Evolutionary conservation across 164 flowering plant genomes (phyloP).

Genomic region (Umbellularia californica): DNA sequence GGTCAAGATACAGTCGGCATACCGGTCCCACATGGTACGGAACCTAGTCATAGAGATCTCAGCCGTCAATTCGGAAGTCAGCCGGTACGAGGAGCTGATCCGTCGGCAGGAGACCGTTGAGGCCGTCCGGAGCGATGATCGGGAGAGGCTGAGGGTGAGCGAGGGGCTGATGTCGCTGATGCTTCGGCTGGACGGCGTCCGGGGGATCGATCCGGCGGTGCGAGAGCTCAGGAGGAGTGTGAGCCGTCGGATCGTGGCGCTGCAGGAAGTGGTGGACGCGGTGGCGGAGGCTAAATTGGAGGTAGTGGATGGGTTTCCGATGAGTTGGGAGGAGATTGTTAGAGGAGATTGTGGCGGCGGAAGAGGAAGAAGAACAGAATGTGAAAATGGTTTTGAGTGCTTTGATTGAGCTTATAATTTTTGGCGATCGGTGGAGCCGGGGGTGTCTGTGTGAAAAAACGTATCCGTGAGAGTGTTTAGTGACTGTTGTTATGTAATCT

Average conservation of each 20-base stretch:
- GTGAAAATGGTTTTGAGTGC: not conserved
- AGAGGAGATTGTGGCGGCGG: constrained; percentile 35
- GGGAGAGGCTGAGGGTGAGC: constrained; percentile 57
- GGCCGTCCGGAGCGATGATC: constrained; percentile 46
- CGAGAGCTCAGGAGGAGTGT: constrained; percentile 67
- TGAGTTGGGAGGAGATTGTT: constrained; percentile 54
- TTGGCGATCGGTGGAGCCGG: too few relatives aligned
- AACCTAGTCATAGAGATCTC: constrained; percentile 41
- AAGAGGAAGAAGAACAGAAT: not conserved
- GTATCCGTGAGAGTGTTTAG: too few relatives aligned
- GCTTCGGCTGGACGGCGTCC: constrained; percentile 69
- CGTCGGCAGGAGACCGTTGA: constrained; percentile 88
- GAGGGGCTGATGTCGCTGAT: constrained; percentile 77
- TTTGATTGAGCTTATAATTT: not conserved
- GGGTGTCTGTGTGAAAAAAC: too few relatives aligned
- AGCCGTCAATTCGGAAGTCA: constrained; percentile 47
- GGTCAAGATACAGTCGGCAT: constrained; percentile 63
- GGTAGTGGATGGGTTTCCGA: constrained; percentile 22
- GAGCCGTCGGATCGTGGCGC: constrained; percentile 75
- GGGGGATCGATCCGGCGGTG: constrained; percentile 57
- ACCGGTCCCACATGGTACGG: constrained; percentile 55
- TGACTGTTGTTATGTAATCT: too few relatives aligned
- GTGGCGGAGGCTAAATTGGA: constrained; percentile 29
- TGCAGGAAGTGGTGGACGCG: constrained; percentile 81
- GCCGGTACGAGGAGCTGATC: constrained; percentile 41